phyloP scores from a whole-genome alignment of 1,139 yeast species.

The Candida sojae region DNA sequence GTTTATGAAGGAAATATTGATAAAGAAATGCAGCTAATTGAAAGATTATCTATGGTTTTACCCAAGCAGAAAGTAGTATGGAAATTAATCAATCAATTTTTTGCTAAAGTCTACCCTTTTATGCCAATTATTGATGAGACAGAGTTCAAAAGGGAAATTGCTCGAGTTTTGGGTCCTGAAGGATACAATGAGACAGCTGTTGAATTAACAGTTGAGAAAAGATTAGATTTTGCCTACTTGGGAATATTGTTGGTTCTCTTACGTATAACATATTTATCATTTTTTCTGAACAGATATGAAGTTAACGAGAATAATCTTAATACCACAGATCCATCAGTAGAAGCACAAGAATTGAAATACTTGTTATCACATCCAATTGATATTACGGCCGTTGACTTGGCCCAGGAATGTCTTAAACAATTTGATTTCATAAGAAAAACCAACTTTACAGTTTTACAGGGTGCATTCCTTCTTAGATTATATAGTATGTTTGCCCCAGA shows the following conservation, averaged over 20 bases:
- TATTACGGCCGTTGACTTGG: conserved; percentile 45
- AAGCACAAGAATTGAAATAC: conserved; percentile 36
- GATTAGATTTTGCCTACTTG: conserved; percentile 34
- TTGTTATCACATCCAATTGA: conserved; percentile 50
- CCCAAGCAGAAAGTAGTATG: conserved; percentile 36
- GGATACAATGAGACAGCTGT: conserved; percentile 21
- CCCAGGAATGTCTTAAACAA: conserved; percentile 55
- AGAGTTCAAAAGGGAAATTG: conserved; percentile 22
- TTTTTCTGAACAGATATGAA: conserved; percentile 33
- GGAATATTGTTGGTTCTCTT: conserved; percentile 32
- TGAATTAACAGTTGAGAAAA: conserved; percentile 24
- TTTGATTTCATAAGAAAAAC: conserved; percentile 50
- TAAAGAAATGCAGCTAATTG: conserved; percentile 32
- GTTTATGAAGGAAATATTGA: conserved; percentile 30
- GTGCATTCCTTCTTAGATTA: conserved; percentile 37
- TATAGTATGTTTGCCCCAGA: conserved; percentile 50
- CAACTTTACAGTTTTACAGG: conserved; percentile 51
- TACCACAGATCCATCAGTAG: conserved; percentile 20
- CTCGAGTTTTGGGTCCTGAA: conserved; percentile 28
- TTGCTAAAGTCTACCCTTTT: conserved; percentile 33
- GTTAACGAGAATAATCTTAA: conserved; percentile 26
- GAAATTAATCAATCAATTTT: conserved; percentile 32
- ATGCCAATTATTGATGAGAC: conserved; percentile 39
- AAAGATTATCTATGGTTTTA: conserved; percentile 29
- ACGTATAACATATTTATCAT: conserved; percentile 32